These are phyloP conservation scores for Aspergillus awamori DNA, from an alignment of 2,329 filamentous ascomycete species.

Conservation along the genomic window DNA sequence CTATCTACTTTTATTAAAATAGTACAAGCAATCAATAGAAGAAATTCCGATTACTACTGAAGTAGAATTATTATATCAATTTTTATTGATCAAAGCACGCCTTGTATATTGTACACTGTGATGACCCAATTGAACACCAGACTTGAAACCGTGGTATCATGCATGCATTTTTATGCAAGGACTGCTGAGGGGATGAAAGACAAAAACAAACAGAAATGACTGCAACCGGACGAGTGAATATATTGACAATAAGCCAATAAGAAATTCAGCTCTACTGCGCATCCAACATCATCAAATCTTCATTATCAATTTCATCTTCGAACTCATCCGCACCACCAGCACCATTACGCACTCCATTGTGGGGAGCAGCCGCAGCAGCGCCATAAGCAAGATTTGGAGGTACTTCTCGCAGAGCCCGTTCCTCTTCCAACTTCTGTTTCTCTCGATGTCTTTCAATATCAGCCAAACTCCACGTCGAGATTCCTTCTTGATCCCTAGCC, in stretches of 20 bases:
- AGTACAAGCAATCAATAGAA: slow-evolving; percentile 17
- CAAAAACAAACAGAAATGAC: not conserved
- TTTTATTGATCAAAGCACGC: not conserved
- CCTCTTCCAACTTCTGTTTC: slow-evolving; percentile 72
- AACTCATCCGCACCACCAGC: slow-evolving; percentile 38
- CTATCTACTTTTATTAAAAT: slow-evolving; percentile 12
- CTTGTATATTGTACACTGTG: slow-evolving; percentile 9
- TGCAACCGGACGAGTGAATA: too few relatives aligned
- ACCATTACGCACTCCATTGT: slow-evolving; percentile 23
- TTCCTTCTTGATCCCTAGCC: slow-evolving; percentile 81
- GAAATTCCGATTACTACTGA: not conserved
- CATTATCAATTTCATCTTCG: slow-evolving; percentile 46
- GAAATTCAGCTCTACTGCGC: slow-evolving; percentile 28
- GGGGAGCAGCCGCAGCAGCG: slow-evolving; percentile 3
- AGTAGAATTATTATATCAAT: not conserved
- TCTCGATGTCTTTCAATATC: slow-evolving; percentile 71
- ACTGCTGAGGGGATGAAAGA: slow-evolving; percentile 19
- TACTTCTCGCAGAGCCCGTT: slow-evolving; percentile 64
- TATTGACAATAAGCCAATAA: too few relatives aligned
- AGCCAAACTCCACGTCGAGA: slow-evolving; percentile 84
- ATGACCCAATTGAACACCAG: slow-evolving; percentile 22
- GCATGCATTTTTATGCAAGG: slow-evolving; percentile 28
- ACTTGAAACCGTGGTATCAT: slow-evolving; percentile 25
- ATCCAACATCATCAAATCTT: slow-evolving; percentile 48
- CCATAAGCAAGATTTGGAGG: slow-evolving; percentile 31